phyloP scores from a whole-genome alignment of 441 rosid species.

The Erodium texanum region DNA sequence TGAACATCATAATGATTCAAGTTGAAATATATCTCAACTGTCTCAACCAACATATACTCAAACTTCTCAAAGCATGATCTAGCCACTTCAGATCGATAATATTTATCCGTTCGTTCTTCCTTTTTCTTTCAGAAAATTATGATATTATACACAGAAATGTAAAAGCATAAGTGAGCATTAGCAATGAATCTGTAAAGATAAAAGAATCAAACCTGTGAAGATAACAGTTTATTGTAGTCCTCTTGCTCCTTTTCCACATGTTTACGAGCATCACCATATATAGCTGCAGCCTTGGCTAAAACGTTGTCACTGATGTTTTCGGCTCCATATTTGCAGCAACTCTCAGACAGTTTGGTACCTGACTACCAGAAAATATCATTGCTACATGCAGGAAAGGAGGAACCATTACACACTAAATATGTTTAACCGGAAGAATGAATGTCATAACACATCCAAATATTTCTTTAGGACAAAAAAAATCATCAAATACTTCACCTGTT shows the following conservation, averaged over 20 bases:
- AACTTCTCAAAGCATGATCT: not conserved
- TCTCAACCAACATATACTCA: not conserved
- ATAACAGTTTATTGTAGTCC: constrained; percentile 45
- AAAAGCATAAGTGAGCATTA: not conserved
- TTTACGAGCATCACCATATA: constrained; percentile 81
- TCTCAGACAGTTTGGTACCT: constrained; percentile 88
- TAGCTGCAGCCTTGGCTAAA: constrained; percentile 79
- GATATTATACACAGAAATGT: not conserved
- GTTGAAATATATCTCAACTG: not conserved
- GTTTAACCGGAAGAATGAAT: not conserved
- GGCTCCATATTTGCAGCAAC: constrained; percentile 69
- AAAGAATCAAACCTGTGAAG: constrained; percentile 46
- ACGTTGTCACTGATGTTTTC: constrained; percentile 70
- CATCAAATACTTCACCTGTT: constrained; percentile 44
- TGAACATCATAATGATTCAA: not conserved
- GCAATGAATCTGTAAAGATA: not conserved
- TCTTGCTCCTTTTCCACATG: constrained; percentile 85
- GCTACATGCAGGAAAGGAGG: not conserved
- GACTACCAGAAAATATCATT: constrained; percentile 11
- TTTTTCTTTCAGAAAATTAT: not conserved
- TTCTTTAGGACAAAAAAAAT: constrained; percentile 1
- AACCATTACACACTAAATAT: not conserved
- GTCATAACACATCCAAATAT: not conserved
- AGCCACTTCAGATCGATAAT: not conserved
- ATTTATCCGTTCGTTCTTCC: not conserved